These are phyloP conservation scores for Teratosphaeria destructans DNA, from an alignment of 2,329 filamentous ascomycete genomes.

Conservation along the genomic window DNA sequence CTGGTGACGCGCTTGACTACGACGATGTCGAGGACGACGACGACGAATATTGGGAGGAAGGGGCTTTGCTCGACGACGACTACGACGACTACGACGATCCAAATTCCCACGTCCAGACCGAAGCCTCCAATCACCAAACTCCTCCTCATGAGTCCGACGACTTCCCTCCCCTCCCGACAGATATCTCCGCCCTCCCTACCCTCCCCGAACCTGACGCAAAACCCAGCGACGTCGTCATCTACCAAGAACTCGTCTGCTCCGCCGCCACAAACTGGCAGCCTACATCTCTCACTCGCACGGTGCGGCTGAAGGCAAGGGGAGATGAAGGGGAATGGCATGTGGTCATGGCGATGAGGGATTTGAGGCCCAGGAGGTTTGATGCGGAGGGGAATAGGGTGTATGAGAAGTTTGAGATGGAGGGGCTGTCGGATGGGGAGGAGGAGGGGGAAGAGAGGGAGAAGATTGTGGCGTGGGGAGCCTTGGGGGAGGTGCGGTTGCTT, in stretches of 20 bases:
- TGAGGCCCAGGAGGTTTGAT: conserved; percentile 51
- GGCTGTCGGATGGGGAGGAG: conserved; percentile 44
- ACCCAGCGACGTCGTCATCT: conserved; percentile 56
- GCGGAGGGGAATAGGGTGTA: conserved; percentile 64
- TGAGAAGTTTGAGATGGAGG: conserved; percentile 62
- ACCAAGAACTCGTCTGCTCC: conserved; percentile 54
- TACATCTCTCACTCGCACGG: conserved; percentile 54
- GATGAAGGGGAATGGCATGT: conserved; percentile 40
- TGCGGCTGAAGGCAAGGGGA: conserved; percentile 47
- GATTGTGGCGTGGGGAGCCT: conserved; percentile 49
- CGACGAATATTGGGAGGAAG: conserved; percentile 20
- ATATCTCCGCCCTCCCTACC: conserved; percentile 37
- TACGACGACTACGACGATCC: conserved; percentile 15
- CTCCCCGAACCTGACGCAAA: conserved; percentile 41
- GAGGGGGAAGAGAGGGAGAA: conserved; percentile 50
- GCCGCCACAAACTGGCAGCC: conserved; percentile 57
- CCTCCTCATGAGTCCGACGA: conserved; percentile 39
- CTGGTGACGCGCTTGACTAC: conserved; percentile 29
- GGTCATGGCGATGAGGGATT: conserved; percentile 57
- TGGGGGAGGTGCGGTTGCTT: conserved; percentile 56
- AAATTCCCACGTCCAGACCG: conserved; percentile 21
- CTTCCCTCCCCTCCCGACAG: conserved; percentile 36
- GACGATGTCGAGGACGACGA: conserved; percentile 30
- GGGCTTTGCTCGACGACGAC: conserved; percentile 13
- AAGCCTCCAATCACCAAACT: conserved; percentile 1